phyloP scores from a whole-genome alignment of 768 basidiomycete species.

The Phylloporus sp. region DNA sequence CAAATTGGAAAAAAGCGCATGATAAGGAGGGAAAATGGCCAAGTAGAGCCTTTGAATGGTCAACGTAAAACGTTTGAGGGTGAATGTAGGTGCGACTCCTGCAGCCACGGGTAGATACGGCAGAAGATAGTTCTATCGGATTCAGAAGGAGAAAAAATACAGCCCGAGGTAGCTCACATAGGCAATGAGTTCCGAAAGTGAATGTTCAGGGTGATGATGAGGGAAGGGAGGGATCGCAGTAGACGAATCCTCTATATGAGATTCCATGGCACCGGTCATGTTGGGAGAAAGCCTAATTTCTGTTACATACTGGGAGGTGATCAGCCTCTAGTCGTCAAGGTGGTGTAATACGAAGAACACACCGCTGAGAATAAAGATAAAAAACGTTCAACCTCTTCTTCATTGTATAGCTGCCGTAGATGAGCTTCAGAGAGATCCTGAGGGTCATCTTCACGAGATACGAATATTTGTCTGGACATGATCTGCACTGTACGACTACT shows the following conservation, averaged over 20 bases:
- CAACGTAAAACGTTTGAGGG: conserved; percentile 48
- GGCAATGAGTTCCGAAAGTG: conserved; percentile 28
- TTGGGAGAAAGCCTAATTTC: conserved; percentile 44
- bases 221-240: neutral
- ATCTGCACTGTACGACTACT: too few relatives aligned
- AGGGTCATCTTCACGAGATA: conserved; percentile 1
- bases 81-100: conserved; percentile 44
- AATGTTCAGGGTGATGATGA: conserved; percentile 10
- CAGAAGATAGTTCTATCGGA: conserved; percentile 37
- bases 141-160: conserved; percentile 11
- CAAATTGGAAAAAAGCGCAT: conserved; percentile 39
- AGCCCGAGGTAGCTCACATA: conserved; percentile 18
- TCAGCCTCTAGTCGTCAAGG: neutral
- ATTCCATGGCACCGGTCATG: conserved; percentile 25
- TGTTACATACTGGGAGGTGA: conserved; percentile 47
- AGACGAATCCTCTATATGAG: neutral
- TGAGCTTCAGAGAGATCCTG: conserved; percentile 46
- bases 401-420: conserved; percentile 56
- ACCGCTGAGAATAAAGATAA: conserved; percentile 59
- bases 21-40: conserved; percentile 47
- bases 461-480: conserved; percentile 10
- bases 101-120: conserved; percentile 45
- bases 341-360: conserved; percentile 20
- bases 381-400: conserved; percentile 62
- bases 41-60: conserved; percentile 55